A percentile compares a stretch with the other conserved stretches of the same genome.
phyloP scores from a whole-genome alignment of 305 asterid genomes.

The Stenogyne calaminthoides region DNA sequence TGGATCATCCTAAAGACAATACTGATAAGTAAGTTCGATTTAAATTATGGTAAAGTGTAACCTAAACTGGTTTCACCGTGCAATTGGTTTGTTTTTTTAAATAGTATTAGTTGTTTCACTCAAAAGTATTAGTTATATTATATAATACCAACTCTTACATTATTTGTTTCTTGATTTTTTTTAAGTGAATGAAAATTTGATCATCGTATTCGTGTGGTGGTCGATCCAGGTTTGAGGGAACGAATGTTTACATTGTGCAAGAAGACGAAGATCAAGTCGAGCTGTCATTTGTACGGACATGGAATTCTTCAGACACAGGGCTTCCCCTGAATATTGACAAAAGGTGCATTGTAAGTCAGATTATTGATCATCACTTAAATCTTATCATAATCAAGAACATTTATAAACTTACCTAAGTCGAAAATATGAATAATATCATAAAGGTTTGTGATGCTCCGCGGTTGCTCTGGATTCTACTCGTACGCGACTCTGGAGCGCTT shows the following conservation, averaged over 20 bases:
- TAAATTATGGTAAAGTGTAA: neutral
- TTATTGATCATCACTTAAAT: neutral
- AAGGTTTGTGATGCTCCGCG: slow-evolving; percentile 74
- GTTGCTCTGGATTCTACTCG: slow-evolving; percentile 71
- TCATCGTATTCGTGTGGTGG: neutral
- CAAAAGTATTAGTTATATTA: too few species aligned
- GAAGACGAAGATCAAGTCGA: slow-evolving; percentile 62
- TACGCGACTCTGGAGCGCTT: slow-evolving; percentile 65
- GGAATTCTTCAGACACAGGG: slow-evolving; percentile 38
- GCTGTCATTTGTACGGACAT: slow-evolving; percentile 53
- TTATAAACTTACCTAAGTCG: neutral
- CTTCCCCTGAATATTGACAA: slow-evolving; percentile 77
- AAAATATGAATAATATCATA: neutral
- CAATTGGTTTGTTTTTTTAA: too few species aligned
- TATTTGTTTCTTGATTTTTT: neutral
- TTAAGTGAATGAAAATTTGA: neutral
- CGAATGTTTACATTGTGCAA: slow-evolving; percentile 34
- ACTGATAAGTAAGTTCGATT: slow-evolving; percentile 56
- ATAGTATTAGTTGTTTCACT: too few species aligned
- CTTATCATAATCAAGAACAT: neutral
- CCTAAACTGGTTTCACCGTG: too few species aligned
- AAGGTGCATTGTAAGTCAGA: slow-evolving; percentile 67
- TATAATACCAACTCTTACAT: too few species aligned
- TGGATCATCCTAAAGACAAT: slow-evolving; percentile 32
- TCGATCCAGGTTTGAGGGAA: slow-evolving; percentile 55